phyloP scores from a whole-genome alignment of 2,329 filamentous ascomycete species.

The Ophiocordyceps robertsii region DNA sequence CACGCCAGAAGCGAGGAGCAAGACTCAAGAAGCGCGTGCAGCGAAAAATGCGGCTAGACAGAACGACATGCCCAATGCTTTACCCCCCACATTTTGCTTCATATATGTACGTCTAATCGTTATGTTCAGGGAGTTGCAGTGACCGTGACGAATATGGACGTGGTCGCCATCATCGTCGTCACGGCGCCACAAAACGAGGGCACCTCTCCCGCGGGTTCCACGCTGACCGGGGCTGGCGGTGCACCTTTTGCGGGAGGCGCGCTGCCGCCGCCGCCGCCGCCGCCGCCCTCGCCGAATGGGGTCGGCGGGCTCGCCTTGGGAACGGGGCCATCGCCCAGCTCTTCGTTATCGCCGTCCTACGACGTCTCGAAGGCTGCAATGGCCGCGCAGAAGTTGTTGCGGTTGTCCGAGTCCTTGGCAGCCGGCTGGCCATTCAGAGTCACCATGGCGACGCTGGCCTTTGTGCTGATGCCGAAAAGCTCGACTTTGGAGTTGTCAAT shows the following conservation, averaged over 20 bases:
- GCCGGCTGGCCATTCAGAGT: slow-evolving; percentile 41
- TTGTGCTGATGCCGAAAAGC: slow-evolving; percentile 60
- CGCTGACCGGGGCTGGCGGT: neutral
- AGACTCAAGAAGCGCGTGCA: neutral
- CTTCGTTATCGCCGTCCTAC: neutral
- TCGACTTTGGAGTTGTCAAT: slow-evolving; percentile 54
- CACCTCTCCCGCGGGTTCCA: neutral
- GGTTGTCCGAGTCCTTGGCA: slow-evolving; percentile 46
- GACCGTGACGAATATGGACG: slow-evolving; percentile 8
- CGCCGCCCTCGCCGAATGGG: neutral
- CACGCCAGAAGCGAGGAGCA: neutral
- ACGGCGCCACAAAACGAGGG: slow-evolving; percentile 1
- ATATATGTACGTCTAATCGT: neutral
- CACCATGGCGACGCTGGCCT: slow-evolving; percentile 63
- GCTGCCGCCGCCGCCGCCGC: neutral
- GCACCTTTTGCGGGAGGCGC: neutral
- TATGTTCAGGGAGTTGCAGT: slow-evolving; percentile 7
- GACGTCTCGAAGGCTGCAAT: slow-evolving; percentile 35
- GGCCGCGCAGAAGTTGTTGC: slow-evolving; percentile 52
- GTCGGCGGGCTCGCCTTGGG: neutral
- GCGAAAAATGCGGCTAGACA: neutral
- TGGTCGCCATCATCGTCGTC: slow-evolving; percentile 8
- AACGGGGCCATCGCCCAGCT: neutral
- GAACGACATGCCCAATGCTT: neutral
- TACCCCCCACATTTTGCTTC: neutral